Evolutionary conservation across 768 basidiomycete genomes (phyloP), one percentile per base, ranked within the genome.

Genomic region (Tylopilus felleus): DNA sequence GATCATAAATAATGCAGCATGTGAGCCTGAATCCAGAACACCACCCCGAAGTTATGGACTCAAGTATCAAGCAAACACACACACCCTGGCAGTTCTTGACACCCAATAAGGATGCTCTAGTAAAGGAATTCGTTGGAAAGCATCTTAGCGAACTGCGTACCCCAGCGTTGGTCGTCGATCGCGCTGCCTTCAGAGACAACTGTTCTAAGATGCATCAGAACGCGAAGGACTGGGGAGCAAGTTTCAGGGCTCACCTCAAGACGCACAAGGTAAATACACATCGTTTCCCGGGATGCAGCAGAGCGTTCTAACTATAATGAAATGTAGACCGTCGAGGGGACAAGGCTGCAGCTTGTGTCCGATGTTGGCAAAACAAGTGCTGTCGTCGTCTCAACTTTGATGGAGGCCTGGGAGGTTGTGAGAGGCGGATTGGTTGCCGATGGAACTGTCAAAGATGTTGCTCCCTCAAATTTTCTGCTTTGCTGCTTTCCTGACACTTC

Each of bases 201-300:
- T 93, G 90, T 67, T 78, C 78, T 12, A 73, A 68, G 53, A 91
- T 94, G 85, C 85, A 88, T 59, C 67, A 74, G 46, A 83, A 81
- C 39, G 82, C 88, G 14, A 76, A 75, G 51, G 75, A 77, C 25
- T 87, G 86, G 79, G 84, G 84, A 2, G 84, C 88, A 16, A 74
- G 64, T 9, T 93, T 94, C 68, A 77, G 92, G 45, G 88, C 85
- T 5, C 93, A 94, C 69, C 77, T 94, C 49, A 95, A 94, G 72
- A 88, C 87, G 0, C 88, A 90, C 66, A 90, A 90, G 77, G 87
- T 84, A 65, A 23, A 25, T 63, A 35, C 33, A 41, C 13, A 28
- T 14, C 17, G 14, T 47, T n/a, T 12, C 14, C n/a, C 22, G 13
- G 31, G 25, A 31, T 46, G 31, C 42, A 46, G 8, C 31, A 23